A percentile compares a stretch with the other conserved stretches of the same genome.
Evolutionary conservation across 2,329 filamentous ascomycete genomes (phyloP).

Genomic region (Colletotrichum tofieldiae): DNA sequence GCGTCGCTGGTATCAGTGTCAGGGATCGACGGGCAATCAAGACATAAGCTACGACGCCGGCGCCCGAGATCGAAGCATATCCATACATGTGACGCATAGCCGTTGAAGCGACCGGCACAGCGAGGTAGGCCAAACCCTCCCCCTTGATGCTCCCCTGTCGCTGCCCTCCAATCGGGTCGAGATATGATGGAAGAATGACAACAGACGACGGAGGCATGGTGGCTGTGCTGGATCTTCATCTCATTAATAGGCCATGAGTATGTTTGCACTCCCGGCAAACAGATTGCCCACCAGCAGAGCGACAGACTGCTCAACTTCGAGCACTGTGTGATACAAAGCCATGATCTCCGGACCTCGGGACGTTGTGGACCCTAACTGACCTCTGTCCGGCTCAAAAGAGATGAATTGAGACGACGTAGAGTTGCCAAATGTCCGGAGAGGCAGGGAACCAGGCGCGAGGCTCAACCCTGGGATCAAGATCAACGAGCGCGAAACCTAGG

Average conservation of each 20-base stretch:
- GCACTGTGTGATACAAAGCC: slow-evolving; percentile 37
- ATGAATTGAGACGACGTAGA: slow-evolving; percentile 34
- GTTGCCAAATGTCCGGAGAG: slow-evolving; percentile 33
- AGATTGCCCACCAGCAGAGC: neutral
- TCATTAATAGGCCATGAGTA: neutral
- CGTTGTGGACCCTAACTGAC: slow-evolving; percentile 6
- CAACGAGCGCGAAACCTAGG: neutral
- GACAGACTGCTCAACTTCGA: neutral
- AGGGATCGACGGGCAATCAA: slow-evolving; percentile 16
- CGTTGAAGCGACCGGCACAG: neutral
- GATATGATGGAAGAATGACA: slow-evolving; percentile 1
- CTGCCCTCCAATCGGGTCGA: neutral
- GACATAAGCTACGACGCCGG: neutral
- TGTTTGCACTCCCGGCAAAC: neutral
- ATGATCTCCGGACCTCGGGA: slow-evolving; percentile 21
- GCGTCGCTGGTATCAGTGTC: neutral
- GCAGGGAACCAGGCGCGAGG: slow-evolving; percentile 13
- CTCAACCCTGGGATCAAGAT: neutral
- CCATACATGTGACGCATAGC: neutral
- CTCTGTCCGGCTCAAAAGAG: slow-evolving; percentile 3
- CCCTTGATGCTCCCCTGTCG: neutral
- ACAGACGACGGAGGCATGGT: slow-evolving; percentile 12
- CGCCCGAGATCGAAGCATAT: neutral
- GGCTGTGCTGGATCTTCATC: slow-evolving; percentile 4
- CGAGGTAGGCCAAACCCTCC: slow-evolving; percentile 1